phyloP scores from a whole-genome alignment of 1,284 basidiomycete species.

The Schizophyllum amplum region DNA sequence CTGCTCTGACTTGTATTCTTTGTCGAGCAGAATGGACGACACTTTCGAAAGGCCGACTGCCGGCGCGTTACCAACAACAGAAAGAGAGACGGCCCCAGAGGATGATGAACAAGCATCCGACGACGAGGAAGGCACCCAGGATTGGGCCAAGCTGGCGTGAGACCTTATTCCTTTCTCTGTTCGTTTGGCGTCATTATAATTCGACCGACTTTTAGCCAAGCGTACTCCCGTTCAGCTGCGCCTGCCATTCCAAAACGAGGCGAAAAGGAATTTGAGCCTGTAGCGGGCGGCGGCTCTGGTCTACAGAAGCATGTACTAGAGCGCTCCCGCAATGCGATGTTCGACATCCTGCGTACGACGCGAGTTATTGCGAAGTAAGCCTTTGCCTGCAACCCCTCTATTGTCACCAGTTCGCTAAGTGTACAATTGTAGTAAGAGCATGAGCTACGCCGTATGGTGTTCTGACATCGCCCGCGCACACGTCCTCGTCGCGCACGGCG shows the following conservation, averaged over 20 bases:
- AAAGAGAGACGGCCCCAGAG: neutral
- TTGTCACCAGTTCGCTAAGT: no score
- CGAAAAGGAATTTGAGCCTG: conserved; percentile 94
- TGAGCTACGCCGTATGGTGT: conserved; percentile 71
- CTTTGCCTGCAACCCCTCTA: no score
- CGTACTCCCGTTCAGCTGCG: neutral
- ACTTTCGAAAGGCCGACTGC: neutral
- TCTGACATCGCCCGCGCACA: conserved; percentile 55
- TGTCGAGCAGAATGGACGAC: no score
- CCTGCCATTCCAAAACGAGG: conserved; percentile 81
- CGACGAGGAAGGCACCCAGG: conserved; percentile 49
- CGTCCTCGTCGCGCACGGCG: conserved; percentile 66
- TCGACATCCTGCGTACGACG: conserved; percentile 67
- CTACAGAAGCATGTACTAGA: conserved; percentile 75
- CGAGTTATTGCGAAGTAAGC: conserved; percentile 70
- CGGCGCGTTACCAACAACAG: no score
- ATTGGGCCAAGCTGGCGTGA: conserved; percentile 52
- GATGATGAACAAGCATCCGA: conserved; percentile 24
- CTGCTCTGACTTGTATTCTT: no score
- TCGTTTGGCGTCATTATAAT: neutral
- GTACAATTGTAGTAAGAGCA: conserved; percentile 45
- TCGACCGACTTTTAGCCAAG: neutral
- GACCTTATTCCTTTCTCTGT: neutral
- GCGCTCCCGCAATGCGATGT: conserved; percentile 73
- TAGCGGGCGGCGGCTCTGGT: conserved; percentile 62